Evolutionary conservation across 2,329 filamentous ascomycete species (phyloP).

Genomic region (Clonostachys byssicola): DNA sequence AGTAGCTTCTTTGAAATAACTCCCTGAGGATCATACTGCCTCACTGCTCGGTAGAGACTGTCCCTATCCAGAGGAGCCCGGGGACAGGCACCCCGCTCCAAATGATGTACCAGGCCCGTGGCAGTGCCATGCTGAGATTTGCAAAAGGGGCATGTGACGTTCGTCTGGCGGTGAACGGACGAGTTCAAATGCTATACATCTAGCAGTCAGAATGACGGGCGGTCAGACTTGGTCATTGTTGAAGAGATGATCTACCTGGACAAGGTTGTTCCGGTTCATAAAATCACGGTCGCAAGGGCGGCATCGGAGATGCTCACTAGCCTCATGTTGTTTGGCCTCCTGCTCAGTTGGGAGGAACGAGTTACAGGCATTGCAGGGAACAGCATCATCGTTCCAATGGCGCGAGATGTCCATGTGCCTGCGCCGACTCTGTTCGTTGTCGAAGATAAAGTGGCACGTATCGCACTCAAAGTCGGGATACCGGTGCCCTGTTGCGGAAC

Average conservation of each 20-base stretch:
- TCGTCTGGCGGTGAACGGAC: conserved; percentile 35
- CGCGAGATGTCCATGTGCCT: not conserved
- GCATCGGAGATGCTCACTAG: conserved; percentile 1
- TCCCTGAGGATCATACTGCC: conserved; percentile 37
- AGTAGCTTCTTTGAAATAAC: conserved; percentile 47
- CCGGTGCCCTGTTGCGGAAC: conserved; percentile 4
- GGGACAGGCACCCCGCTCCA: conserved; percentile 51
- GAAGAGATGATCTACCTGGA: not conserved
- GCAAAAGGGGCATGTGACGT: conserved; percentile 53
- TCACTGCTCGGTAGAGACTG: conserved; percentile 38
- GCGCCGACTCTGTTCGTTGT: not conserved
- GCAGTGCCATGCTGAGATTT: conserved; percentile 36
- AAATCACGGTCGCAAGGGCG: conserved; percentile 2
- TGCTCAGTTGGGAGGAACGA: not conserved
- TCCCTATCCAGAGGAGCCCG: conserved; percentile 41
- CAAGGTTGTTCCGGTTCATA: conserved; percentile 1
- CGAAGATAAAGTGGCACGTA: conserved; percentile 1
- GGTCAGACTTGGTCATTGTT: not conserved
- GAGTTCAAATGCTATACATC: conserved; percentile 50
- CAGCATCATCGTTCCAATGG: not conserved
- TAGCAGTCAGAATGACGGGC: not conserved
- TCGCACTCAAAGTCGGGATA: conserved; percentile 4
- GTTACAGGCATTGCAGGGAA: not conserved
- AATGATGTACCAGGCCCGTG: conserved; percentile 49
- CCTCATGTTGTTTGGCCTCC: conserved; percentile 2